phyloP scores from a whole-genome alignment of 106 monocot genomes.

The Chionographis japonica region DNA sequence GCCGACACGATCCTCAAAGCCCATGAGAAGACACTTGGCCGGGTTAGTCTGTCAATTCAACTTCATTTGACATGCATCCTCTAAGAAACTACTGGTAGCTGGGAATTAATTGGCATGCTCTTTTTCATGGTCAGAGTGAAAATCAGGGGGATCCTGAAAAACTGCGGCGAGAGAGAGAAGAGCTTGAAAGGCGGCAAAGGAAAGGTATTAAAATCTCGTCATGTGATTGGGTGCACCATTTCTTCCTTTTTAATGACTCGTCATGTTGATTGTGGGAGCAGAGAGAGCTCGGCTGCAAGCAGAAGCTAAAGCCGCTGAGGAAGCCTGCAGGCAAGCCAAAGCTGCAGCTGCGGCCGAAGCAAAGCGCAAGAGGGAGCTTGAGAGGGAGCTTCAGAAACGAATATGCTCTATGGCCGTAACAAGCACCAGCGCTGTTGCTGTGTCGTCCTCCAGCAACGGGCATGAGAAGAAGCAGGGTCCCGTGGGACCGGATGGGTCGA shows the following conservation, averaged over 20 bases:
- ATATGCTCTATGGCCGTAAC: constrained; percentile 13
- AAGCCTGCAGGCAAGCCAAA: constrained; percentile 50
- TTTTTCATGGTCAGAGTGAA: constrained; percentile 35
- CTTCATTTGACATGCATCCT: neutral
- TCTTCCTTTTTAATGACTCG: neutral
- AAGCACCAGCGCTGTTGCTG: constrained; percentile 20
- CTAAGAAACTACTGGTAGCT: no score
- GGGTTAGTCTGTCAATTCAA: constrained; percentile 38
- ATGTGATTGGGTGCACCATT: neutral
- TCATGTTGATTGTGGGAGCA: constrained; percentile 9
- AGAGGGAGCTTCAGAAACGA: constrained; percentile 80
- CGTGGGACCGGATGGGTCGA: constrained; percentile 14
- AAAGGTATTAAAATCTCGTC: constrained; percentile 43
- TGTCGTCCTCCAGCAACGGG: constrained; percentile 32
- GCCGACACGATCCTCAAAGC: constrained; percentile 96
- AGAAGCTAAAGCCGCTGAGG: constrained; percentile 86
- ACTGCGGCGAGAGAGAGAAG: constrained; percentile 68
- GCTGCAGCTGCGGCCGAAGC: constrained; percentile 65
- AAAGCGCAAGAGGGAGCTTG: constrained; percentile 61
- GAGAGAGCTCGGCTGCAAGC: constrained; percentile 81
- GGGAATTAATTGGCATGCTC: no score
- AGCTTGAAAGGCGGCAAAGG: constrained; percentile 68
- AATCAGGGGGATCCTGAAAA: constrained; percentile 80
- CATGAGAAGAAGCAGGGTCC: constrained; percentile 18
- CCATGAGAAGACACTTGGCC: constrained; percentile 81